A percentile compares a stretch with the other conserved stretches of the same genome.
Conservation (phyloP, 352 stramenopile genomes). For the Phytophthora sansomeana region DNA sequence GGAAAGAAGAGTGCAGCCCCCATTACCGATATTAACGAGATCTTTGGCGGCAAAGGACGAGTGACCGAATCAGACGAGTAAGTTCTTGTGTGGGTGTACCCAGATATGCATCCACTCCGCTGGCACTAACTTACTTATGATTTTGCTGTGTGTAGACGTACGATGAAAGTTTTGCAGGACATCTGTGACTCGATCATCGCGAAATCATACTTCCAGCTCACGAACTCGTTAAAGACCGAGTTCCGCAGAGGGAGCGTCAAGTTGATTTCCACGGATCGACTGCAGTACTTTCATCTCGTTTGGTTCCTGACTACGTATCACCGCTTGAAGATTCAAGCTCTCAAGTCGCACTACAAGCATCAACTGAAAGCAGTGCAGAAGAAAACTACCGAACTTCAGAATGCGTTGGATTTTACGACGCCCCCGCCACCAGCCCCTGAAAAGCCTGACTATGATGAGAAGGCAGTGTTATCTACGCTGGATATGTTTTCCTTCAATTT, state of each 20-base stretch:
- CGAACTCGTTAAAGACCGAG: slow-evolving; percentile 87
- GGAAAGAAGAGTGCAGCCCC: slow-evolving; percentile 55
- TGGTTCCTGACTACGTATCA: slow-evolving; percentile 90
- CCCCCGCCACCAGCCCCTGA: slow-evolving; percentile 41
- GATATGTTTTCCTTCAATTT: slow-evolving; percentile 95
- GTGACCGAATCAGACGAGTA: slow-evolving; percentile 71
- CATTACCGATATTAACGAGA: slow-evolving; percentile 74
- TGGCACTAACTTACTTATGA: slow-evolving; percentile 7
- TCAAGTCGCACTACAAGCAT: slow-evolving; percentile 76
- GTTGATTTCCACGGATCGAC: slow-evolving; percentile 82
- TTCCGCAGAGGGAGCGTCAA: slow-evolving; percentile 88
- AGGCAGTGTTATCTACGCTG: slow-evolving; percentile 82
- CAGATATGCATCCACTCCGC: neutral
- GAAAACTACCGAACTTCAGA: slow-evolving; percentile 55
- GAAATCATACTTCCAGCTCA: slow-evolving; percentile 89
- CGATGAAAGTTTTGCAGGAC: slow-evolving; percentile 71
- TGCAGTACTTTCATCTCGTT: slow-evolving; percentile 90
- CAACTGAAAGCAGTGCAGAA: slow-evolving; percentile 64
- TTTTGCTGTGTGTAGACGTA: slow-evolving; percentile 43
- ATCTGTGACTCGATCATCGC: slow-evolving; percentile 78
- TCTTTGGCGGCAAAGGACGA: slow-evolving; percentile 75
- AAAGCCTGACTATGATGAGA: slow-evolving; percentile 76
- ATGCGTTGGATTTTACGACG: slow-evolving; percentile 63
- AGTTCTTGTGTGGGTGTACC: slow-evolving; percentile 11
- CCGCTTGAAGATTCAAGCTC: slow-evolving; percentile 71